A percentile compares a stretch with the other conserved stretches of the same genome.
Evolutionary conservation across 306 rosid species (phyloP).

Genomic region (Fragaria ananassa): DNA sequence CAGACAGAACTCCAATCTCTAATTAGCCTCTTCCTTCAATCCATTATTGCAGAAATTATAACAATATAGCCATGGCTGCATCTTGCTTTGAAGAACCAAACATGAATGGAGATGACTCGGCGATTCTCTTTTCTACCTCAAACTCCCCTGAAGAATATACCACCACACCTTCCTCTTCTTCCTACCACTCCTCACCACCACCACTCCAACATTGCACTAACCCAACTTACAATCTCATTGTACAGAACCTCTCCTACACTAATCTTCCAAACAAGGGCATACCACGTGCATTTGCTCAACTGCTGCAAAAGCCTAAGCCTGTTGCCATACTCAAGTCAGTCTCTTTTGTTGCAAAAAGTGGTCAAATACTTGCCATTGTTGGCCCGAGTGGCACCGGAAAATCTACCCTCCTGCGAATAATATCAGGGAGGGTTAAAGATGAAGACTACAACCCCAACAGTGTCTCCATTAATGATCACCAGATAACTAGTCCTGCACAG

Average conservation of each 20-base stretch:
- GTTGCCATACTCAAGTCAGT: conserved; percentile 62
- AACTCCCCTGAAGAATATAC: conserved; percentile 60
- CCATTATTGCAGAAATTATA: conserved; percentile 12
- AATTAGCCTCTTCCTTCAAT: conserved; percentile 25
- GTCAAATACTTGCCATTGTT: conserved; percentile 72
- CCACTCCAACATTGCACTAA: conserved; percentile 21
- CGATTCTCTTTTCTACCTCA: conserved; percentile 52
- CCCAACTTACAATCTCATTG: conserved; percentile 39
- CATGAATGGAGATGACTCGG: conserved; percentile 46
- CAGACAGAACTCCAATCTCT: conserved; percentile 29
- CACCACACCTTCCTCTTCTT: conserved; percentile 53
- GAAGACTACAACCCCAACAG: conserved; percentile 45
- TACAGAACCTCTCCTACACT: conserved; percentile 58
- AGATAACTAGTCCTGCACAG: conserved; percentile 46
- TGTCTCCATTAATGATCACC: conserved; percentile 55
- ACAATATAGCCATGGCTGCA: conserved; percentile 30
- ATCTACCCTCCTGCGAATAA: conserved; percentile 65
- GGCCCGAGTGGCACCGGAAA: conserved; percentile 96
- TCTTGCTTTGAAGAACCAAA: conserved; percentile 38
- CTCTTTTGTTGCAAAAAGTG: conserved; percentile 63
- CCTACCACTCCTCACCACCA: conserved; percentile 48
- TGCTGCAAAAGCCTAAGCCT: conserved; percentile 45
- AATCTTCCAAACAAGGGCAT: conserved; percentile 35
- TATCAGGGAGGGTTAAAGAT: conserved; percentile 56
- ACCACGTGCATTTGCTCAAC: conserved; percentile 34